phyloP scores from a whole-genome alignment of 148 eudicot genomes.

The Dysphania ambrosioides region DNA sequence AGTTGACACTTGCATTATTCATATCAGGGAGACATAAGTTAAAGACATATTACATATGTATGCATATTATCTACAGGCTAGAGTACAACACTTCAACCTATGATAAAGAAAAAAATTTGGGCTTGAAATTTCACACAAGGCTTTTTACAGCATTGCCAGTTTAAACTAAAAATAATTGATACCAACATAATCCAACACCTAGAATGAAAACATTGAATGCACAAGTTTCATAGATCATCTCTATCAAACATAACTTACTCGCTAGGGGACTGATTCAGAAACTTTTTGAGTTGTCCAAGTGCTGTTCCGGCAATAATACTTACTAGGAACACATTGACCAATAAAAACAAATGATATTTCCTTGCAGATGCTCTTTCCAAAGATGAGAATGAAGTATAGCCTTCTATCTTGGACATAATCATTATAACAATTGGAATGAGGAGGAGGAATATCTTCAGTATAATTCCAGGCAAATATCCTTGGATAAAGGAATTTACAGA shows the following conservation, averaged over 20 bases:
- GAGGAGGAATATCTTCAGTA: constrained; percentile 54
- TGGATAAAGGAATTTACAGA: constrained; percentile 40
- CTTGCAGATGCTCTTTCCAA: constrained; percentile 57
- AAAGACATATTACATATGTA: background rate
- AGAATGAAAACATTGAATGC: background rate
- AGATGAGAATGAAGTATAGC: constrained; percentile 40
- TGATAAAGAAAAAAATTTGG: background rate
- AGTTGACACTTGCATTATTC: background rate
- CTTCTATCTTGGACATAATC: constrained; percentile 66
- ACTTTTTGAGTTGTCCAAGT: constrained; percentile 45
- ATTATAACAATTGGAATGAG: constrained; percentile 52
- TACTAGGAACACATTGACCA: constrained; percentile 60
- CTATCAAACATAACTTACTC: constrained; percentile 37
- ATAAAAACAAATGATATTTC: constrained; percentile 52
- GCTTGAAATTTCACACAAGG: background rate
- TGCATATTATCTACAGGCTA: background rate
- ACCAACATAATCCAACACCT: too few relatives aligned
- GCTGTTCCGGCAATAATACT: constrained; percentile 62
- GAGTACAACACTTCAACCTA: background rate
- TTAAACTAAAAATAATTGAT: background rate
- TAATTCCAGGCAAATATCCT: constrained; percentile 61
- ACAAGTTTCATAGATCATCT: background rate
- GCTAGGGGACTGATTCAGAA: constrained; percentile 48
- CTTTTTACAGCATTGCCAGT: background rate
- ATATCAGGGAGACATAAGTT: background rate